A percentile compares a stretch with the other conserved stretches of the same genome.
Evolutionary conservation across 352 stramenopile species (phyloP).

Genomic region (Pythium sukuiense): DNA sequence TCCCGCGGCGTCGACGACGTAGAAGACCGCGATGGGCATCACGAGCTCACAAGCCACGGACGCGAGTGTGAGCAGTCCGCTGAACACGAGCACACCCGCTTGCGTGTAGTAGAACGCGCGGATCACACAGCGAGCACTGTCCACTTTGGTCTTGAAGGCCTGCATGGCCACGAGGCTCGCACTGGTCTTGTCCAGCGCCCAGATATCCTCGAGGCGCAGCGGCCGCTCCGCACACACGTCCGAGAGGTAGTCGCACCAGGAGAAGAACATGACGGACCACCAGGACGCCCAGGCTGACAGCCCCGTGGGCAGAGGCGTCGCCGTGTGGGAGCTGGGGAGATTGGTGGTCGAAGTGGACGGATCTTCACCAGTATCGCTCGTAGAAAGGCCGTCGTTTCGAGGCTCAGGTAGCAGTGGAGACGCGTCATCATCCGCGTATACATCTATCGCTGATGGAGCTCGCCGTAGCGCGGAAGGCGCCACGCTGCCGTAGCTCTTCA

Average conservation of each 20-base stretch:
- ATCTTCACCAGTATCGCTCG: not conserved
- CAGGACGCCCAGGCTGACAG: slow-evolving; percentile 18
- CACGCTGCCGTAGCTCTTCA: slow-evolving; percentile 33
- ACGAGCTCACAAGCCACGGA: slow-evolving; percentile 40
- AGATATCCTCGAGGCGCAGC: slow-evolving; percentile 41
- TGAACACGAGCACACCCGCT: slow-evolving; percentile 30
- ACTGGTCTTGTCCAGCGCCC: slow-evolving; percentile 42
- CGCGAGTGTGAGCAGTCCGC: slow-evolving; percentile 40
- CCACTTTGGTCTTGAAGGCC: slow-evolving; percentile 29
- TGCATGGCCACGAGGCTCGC: slow-evolving; percentile 36
- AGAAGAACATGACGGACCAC: slow-evolving; percentile 38
- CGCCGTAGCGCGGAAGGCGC: slow-evolving; percentile 18
- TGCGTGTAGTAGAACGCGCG: slow-evolving; percentile 36
- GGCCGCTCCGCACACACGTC: slow-evolving; percentile 27
- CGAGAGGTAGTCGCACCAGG: slow-evolving; percentile 33
- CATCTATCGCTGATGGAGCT: slow-evolving; percentile 15
- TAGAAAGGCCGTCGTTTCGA: slow-evolving; percentile 8
- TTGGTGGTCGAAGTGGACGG: not conserved
- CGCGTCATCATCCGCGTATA: slow-evolving; percentile 19
- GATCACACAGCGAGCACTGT: slow-evolving; percentile 38
- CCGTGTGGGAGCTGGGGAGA: not conserved
- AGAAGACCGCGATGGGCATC: slow-evolving; percentile 46
- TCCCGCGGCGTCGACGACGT: slow-evolving; percentile 36
- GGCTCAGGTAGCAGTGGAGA: not conserved
- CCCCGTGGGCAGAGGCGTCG: slow-evolving; percentile 4